Evolutionary conservation across 2,329 filamentous ascomycete species (phyloP), one percentile per base, ranked within the genome.

Genomic region (Penicillium brevicompactum): DNA sequence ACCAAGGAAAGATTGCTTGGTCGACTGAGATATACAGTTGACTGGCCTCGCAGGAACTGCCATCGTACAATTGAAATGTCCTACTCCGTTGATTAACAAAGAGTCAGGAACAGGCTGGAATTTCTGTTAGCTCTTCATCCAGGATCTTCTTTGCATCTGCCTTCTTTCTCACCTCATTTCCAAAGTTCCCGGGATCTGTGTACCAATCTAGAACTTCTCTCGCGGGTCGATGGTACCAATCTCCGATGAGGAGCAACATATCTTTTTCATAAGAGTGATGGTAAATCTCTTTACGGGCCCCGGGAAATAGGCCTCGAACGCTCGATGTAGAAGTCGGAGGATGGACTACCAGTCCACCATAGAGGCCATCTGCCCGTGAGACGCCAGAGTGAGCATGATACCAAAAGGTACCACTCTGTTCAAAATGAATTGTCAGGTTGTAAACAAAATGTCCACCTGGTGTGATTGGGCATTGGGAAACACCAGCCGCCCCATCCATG

Each of bases 401-500:
- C 80, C 80, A 81, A 56, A 78, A 80, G 1, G 78, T 80, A 5
- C 77, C 77, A 49, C 70, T 71, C 58, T 79, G 75, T 34, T 71
- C 59, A 8, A 58, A 43, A 2, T 72, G 66, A 32, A 75, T 71
- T 7, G 70, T 75, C 64, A 81, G 66, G 30, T 74, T 68, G 55
- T 79, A 79, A 41, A 69, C 65, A 56, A 76, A 77, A n/a, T 62
- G 64, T 8, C 76, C 73, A 4, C 88, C 88, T 0, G 88, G 82
- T 0, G 80, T 5, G 53, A 92, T 87, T 1, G 80, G 70, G 60
- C 87, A 91, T 68, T 92, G 89, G 1, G 87, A 84, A 24, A 89
- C 84, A 45, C 82, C 80, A 1, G 76, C 74, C 0, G 87, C 84
- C 0, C 90, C 90, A 70, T 93, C 90, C 86, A 91, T 90, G 27